Evolutionary conservation across 768 basidiomycete species (phyloP).

Genomic region (Hydnomerulius pinastri): DNA sequence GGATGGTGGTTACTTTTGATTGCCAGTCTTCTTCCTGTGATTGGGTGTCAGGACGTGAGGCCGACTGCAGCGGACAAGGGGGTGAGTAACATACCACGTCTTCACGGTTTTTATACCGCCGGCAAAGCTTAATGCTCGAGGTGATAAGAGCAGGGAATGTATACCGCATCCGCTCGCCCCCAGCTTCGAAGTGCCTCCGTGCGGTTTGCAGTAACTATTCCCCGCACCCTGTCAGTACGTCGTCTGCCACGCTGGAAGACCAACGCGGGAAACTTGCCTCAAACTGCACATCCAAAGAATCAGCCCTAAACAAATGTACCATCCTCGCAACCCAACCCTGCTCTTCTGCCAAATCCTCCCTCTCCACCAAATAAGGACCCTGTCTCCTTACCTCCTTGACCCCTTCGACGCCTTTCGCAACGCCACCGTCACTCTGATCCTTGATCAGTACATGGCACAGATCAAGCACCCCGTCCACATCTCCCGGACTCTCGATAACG

Average conservation of each 20-base stretch:
- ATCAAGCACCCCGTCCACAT: constrained; percentile 91
- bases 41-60: constrained; percentile 1
- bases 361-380: constrained; percentile 63
- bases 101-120: constrained; percentile 85
- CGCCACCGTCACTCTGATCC: constrained; percentile 68
- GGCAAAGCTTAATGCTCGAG: constrained; percentile 87
- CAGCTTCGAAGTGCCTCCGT: constrained; percentile 84
- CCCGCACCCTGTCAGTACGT: neutral
- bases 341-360: constrained; percentile 95
- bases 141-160: constrained; percentile 97
- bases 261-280: constrained; percentile 53
- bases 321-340: constrained; percentile 99
- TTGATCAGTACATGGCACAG: constrained; percentile 90
- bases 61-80: neutral
- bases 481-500: constrained; percentile 88
- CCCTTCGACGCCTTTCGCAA: constrained; percentile 28
- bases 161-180: constrained; percentile 93
- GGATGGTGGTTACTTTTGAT: constrained; percentile 78
- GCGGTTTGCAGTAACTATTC: constrained; percentile 86
- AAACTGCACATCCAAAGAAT: constrained; percentile 86
- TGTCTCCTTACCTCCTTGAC: constrained; percentile 53
- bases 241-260: neutral
- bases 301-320: constrained; percentile 92
- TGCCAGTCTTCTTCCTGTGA: constrained; percentile 86
- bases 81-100: constrained; percentile 50